Percentiles rank a stretch among this genome's conserved stretches.
Evolutionary conservation across 805 yeast genomes (phyloP).

Genomic region (Ogataea haglerorum): DNA sequence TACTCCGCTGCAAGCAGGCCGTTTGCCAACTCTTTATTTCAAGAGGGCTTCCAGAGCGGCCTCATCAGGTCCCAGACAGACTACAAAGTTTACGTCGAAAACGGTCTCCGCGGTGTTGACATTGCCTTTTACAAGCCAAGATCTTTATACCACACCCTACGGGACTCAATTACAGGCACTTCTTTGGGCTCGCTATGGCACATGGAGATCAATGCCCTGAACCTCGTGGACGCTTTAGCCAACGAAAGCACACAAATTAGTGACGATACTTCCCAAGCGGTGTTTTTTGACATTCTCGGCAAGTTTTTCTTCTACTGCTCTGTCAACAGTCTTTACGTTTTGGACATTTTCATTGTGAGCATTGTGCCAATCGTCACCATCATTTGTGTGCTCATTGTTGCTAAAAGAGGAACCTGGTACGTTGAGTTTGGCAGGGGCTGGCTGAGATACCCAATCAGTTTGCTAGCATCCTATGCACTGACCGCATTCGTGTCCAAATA

Average conservation of each 20-base stretch:
- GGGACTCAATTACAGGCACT: conserved; percentile 65
- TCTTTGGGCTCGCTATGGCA: conserved; percentile 74
- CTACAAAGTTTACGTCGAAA: conserved; percentile 62
- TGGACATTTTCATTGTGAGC: conserved; percentile 51
- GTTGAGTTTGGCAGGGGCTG: conserved; percentile 41
- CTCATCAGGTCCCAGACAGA: conserved; percentile 81
- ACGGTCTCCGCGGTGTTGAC: conserved; percentile 82
- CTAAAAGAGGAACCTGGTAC: conserved; percentile 46
- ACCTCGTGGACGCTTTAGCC: conserved; percentile 48
- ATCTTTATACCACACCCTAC: conserved; percentile 73
- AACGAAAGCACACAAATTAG: conserved; percentile 31
- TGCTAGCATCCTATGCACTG: conserved; percentile 41
- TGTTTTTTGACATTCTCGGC: conserved; percentile 65
- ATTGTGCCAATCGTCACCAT: conserved; percentile 52
- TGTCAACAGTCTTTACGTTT: conserved; percentile 43
- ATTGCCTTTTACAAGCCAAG: conserved; percentile 87
- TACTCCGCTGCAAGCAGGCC: conserved; percentile 59
- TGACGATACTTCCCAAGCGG: conserved; percentile 42
- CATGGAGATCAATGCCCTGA: conserved; percentile 73
- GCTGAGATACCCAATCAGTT: conserved; percentile 58
- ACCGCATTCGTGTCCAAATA: conserved; percentile 37
- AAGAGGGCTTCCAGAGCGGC: conserved; percentile 77
- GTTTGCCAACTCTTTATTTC: conserved; percentile 75
- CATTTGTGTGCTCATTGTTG: conserved; percentile 45
- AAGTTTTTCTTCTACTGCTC: conserved; percentile 52